These are phyloP conservation scores for Cladosporium sp. DNA, from an alignment of 2,329 filamentous ascomycete genomes.

Conservation along the genomic window DNA sequence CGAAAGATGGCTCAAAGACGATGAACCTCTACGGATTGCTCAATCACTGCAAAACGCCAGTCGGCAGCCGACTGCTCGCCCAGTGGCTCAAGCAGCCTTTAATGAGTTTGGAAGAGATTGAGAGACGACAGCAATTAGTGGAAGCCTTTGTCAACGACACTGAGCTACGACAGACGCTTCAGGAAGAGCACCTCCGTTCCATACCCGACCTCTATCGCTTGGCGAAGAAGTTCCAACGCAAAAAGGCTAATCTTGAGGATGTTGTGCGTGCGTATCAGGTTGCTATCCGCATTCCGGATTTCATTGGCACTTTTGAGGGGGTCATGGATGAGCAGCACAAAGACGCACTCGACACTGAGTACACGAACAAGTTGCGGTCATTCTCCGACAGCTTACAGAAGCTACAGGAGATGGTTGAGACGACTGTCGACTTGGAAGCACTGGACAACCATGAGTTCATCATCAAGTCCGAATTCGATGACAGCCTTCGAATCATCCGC, in stretches of 20 bases:
- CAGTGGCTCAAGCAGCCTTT: slow-evolving; percentile 98
- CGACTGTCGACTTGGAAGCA: slow-evolving; percentile 91
- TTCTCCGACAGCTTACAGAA: slow-evolving; percentile 76
- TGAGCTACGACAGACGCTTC: slow-evolving; percentile 89
- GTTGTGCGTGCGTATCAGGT: slow-evolving; percentile 96
- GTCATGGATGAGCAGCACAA: slow-evolving; percentile 96
- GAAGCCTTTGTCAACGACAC: slow-evolving; percentile 94
- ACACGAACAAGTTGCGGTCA: slow-evolving; percentile 74
- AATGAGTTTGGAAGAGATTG: slow-evolving; percentile 86
- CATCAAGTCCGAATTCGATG: slow-evolving; percentile 98
- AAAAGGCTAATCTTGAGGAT: slow-evolving; percentile 87
- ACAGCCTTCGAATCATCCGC: slow-evolving; percentile 78
- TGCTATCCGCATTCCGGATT: slow-evolving; percentile 83
- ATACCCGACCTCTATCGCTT: slow-evolving; percentile 93
- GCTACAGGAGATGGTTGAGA: slow-evolving; percentile 97
- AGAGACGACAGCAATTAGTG: slow-evolving; percentile 87
- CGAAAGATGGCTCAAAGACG: slow-evolving; percentile 88
- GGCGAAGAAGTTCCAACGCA: slow-evolving; percentile 90
- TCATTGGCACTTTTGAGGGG: slow-evolving; percentile 81
- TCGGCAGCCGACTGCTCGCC: slow-evolving; percentile 81
- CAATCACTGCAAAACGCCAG: slow-evolving; percentile 96
- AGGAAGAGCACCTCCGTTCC: slow-evolving; percentile 88
- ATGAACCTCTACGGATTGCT: slow-evolving; percentile 95
- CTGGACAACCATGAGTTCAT: slow-evolving; percentile 97
- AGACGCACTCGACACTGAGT: slow-evolving; percentile 78